Evolutionary conservation across 805 yeast species (phyloP), one percentile per base, ranked within the genome.

Genomic region (Zygosaccharomyces lentus): DNA sequence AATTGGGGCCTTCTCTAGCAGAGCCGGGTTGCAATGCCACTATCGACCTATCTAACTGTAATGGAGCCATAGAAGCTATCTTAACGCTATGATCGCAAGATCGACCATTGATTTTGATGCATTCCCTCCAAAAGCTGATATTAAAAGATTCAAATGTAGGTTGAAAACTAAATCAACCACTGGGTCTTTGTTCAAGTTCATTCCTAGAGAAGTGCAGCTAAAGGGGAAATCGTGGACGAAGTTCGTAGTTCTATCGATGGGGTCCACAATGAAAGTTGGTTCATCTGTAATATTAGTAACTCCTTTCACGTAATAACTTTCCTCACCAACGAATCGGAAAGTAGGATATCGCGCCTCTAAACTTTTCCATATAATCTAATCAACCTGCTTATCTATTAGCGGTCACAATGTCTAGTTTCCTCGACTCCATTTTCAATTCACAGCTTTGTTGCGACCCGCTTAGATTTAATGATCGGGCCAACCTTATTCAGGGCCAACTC

Each of bases 11-110:
- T 0, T 96, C 95, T 37, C 87, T 77, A 13, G 93, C 87, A 65
- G 97, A 90, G 39, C 93, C 72, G 43, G 87, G 79, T 62, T 91
- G 98, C 42, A 90, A 73, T 62, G 93, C 98, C 25, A 91, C 95
- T 49, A 84, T 84, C 1, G 96, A 84, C 59, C 95, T 75, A 57
- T 91, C 77, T 45, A 91, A 78, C 0, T 95, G 83, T 61, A 91
- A 85, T 57, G 93, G 96, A 27, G 90, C 81, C 58, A 89, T 73
- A 53, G 95, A 68, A 9, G 82, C 72, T 9, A 88, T 78, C 50
- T 87, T 70, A 21, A 80, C 72, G 58, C 85, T 95, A 42, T 83
- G 84, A 53, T 64, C 66, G 42, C 75, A 67, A 35, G 50, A 55
- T 48, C 67, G 59, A 9, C 71, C 76, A 53, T 80, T 80, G 25